A percentile compares a stretch with the other conserved stretches of the same genome.
These are phyloP conservation scores for Arabidopsis lyrata DNA, from an alignment of 441 rosid genomes.

Conservation along the genomic window DNA sequence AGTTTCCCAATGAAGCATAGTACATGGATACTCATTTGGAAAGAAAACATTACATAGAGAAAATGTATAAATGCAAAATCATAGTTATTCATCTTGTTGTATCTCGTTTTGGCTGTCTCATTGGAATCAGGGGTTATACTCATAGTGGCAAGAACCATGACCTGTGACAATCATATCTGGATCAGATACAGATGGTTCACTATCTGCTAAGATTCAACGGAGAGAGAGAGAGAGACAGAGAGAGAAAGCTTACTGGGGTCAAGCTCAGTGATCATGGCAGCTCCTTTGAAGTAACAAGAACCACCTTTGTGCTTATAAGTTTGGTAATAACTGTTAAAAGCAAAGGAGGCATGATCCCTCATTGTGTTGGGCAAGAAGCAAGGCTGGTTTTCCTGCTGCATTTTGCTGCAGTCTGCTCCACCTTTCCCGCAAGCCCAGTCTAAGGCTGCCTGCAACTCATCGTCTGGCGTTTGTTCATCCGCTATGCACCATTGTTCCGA, in stretches of 20 bases:
- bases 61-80: conserved; percentile 19
- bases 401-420: conserved; percentile 65
- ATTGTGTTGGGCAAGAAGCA: conserved; percentile 71
- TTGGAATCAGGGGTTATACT: conserved; percentile 41
- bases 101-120: conserved; percentile 21
- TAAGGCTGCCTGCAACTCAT: conserved; percentile 62
- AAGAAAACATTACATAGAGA: conserved; percentile 20
- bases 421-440: conserved; percentile 70
- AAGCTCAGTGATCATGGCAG: conserved; percentile 71
- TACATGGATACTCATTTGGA: conserved; percentile 3
- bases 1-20: not conserved
- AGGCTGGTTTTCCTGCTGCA: conserved; percentile 53
- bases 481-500: conserved; percentile 80
- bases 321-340: conserved; percentile 79
- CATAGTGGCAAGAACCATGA: conserved; percentile 45
- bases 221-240: not conserved
- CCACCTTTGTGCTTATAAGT: conserved; percentile 63
- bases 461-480: conserved; percentile 75
- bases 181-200: conserved; percentile 27
- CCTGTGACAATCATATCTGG: conserved; percentile 30
- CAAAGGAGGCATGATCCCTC: conserved; percentile 66
- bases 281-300: conserved; percentile 73
- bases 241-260: conserved; percentile 65
- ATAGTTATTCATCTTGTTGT: conserved; percentile 25
- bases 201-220: conserved; percentile 1